Base-by-base conservation (phyloP, 2,329 filamentous ascomycete species). In the Pseudofabraea citricarpa region DNA sequence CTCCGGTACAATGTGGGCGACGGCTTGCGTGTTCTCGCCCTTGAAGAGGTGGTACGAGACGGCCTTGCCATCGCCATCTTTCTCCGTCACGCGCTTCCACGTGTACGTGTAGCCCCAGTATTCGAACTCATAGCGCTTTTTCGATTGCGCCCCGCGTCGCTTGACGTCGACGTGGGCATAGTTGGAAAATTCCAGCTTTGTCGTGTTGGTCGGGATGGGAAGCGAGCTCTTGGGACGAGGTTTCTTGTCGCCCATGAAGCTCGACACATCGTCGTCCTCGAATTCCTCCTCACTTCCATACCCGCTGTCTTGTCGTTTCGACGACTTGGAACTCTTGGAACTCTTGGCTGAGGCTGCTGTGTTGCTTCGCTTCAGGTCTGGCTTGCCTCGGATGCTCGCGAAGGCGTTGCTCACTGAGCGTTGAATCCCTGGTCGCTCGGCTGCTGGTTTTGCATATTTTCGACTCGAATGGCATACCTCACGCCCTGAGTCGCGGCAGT, bases 131-230 rank as follows among this genome's bases (percentile, higher is more conserved):
- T 96, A 97, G 49, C 81, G 78, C 66, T 90, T 91, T 50, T 74
- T 74, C 35, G 74, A 71, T 53, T 79, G 82, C 40, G 75, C 70
- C 6, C 85, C 85, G 19, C 79, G 74, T 32, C 87, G 80, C 53
- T 78, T 81, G 40, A 98, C 69, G 52, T 95, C 87, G 31, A 97
- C 81, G 56, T 93, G 89, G 2, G 91, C 91, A 62, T 98, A 98
- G 69, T 97, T 98, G 53, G 89, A 94, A 63, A 96, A 98, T 62
- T 97, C 91, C 24, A 98, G 77, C 66, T 90, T 87, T 62, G 91
- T 86, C 26, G 77, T 84, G 63, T 95, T 89, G 45, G 83, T 87
- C 15, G 87, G 79, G 35, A 55, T 45, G 13, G 43, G 43, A n/a
- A 44, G 24, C 1, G 49, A 60, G 35, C 41, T 45, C 54, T 47